phyloP scores from a whole-genome alignment of 2,329 filamentous ascomycete genomes.

The Talaromyces sp. region DNA sequence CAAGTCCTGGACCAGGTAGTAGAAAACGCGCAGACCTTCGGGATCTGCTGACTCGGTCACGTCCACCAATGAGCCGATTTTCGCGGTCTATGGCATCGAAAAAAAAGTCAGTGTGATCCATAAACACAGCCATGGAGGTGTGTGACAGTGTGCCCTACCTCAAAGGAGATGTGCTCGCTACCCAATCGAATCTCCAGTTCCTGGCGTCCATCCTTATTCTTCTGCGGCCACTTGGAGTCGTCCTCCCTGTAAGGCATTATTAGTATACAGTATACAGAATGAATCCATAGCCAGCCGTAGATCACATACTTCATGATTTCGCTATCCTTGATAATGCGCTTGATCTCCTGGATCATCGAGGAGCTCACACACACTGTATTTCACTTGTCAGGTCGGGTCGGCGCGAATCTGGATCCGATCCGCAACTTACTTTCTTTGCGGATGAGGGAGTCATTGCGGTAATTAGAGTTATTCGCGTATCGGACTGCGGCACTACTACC shows the following conservation, averaged over 20 bases:
- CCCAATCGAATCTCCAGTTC: conserved; percentile 93
- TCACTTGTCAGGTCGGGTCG: conserved; percentile 1
- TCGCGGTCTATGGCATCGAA: conserved; percentile 71
- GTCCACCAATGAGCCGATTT: conserved; percentile 95
- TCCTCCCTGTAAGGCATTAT: conserved; percentile 70
- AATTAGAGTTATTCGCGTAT: conserved; percentile 99
- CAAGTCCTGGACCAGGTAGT: conserved; percentile 96
- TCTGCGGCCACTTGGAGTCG: conserved; percentile 97
- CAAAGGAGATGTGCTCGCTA: conserved; percentile 95
- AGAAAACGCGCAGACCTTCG: conserved; percentile 94
- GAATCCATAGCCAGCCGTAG: not conserved
- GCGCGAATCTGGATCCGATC: not conserved
- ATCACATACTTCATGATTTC: conserved; percentile 89
- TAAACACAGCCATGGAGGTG: not conserved
- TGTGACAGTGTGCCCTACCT: conserved; percentile 58
- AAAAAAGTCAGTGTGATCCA: conserved; percentile 2
- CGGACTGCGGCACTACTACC: conserved; percentile 89
- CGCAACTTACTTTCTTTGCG: conserved; percentile 89
- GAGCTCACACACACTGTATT: conserved; percentile 89
- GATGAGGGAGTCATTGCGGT: conserved; percentile 96
- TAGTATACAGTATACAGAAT: conserved; percentile 10
- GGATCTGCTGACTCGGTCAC: conserved; percentile 95
- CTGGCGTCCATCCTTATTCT: conserved; percentile 98
- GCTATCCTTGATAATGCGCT: conserved; percentile 93
- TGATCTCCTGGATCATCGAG: conserved; percentile 88